Base-by-base conservation (phyloP, 2,329 filamentous ascomycete genomes). In the Macrophomina tecta region DNA sequence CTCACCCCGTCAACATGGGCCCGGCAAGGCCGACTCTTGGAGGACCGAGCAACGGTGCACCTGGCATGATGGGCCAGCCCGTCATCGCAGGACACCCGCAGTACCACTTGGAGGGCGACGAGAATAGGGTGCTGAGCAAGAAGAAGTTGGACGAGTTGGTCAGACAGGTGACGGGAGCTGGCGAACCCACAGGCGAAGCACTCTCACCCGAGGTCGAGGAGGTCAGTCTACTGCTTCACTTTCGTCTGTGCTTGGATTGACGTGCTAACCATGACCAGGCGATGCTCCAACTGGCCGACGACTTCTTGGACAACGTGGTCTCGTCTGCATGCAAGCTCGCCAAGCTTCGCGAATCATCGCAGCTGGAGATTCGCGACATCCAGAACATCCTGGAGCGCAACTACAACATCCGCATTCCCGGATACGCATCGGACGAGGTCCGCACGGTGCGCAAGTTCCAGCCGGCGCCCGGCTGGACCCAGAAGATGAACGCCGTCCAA, bases 81-180 rank as follows among this genome's bases (percentile, higher is more conserved):
- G 92, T 92, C 2, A 86, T 98, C 68, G 83, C 89, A 65, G 94
- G 93, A 75, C 88, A 92, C 52, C 92, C 93, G 0, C 88, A 89
- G 0, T 97, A 92, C 78, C 91, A 92, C 66, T 89, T 97, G 67
- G 94, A 98, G 76, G 92, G 92, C 36, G 93, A 93, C 32, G 93
- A 97, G 73, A 93, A 97, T 73, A 90, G 94, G 51, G 91, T 99
- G 1, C 84, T 99, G n/a, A 96, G 91, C 82, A 97, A 97, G 87
- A 96, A 97, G 82, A 98, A 97, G 82, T 85, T 99, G 48, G 94
- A 99, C 75, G 94, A 97, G 77, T 85, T 99, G 45, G 94, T 98
- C 8, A 89, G 94, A 61, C 94, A 98, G 79, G 93, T 98, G 68
- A 97, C 93, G 42, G 94, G 94, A 64, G 91, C 90, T 9, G 89